Percentiles rank a stretch among this genome's conserved stretches.
phyloP scores from a whole-genome alignment of 768 basidiomycete species.

The Pleurotus platypus region DNA sequence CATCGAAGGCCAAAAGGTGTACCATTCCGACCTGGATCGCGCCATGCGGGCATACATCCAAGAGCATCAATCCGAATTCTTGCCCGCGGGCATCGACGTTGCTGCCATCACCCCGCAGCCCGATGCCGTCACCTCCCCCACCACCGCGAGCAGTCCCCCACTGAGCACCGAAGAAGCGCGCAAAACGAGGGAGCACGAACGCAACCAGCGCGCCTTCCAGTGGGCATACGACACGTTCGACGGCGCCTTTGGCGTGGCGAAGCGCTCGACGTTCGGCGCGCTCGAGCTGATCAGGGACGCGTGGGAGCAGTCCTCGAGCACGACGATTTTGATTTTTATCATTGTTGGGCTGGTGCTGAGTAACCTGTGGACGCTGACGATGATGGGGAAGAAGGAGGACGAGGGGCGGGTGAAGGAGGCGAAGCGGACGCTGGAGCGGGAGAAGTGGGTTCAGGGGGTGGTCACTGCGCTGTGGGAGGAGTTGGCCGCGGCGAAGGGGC shows the following conservation, averaged over 20 bases:
- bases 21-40: constrained; percentile 78
- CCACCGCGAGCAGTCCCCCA: constrained; percentile 12
- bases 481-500: constrained; percentile 43
- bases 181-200: constrained; percentile 64
- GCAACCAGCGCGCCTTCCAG: constrained; percentile 70
- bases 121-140: constrained; percentile 10
- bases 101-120: constrained; percentile 43
- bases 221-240: constrained; percentile 89
- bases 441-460: constrained; percentile 72
- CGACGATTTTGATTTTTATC: constrained; percentile 68
- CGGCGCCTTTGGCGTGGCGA: constrained; percentile 69
- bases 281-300: constrained; percentile 76
- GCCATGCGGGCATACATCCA: constrained; percentile 88
- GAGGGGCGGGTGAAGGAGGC: constrained; percentile 47
- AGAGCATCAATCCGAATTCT: constrained; percentile 86
- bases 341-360: constrained; percentile 71
- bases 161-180: constrained; percentile 30
- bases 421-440: constrained; percentile 60
- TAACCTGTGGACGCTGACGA: constrained; percentile 65
- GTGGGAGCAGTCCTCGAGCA: constrained; percentile 74
- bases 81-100: constrained; percentile 75
- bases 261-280: constrained; percentile 65
- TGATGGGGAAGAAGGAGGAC: constrained; percentile 36
- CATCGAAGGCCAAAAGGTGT: constrained; percentile 88
- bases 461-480: constrained; percentile 74